Base-by-base conservation (phyloP, 176 grass and related monocot genomes). In the Miscanthus lutarioriparius region DNA sequence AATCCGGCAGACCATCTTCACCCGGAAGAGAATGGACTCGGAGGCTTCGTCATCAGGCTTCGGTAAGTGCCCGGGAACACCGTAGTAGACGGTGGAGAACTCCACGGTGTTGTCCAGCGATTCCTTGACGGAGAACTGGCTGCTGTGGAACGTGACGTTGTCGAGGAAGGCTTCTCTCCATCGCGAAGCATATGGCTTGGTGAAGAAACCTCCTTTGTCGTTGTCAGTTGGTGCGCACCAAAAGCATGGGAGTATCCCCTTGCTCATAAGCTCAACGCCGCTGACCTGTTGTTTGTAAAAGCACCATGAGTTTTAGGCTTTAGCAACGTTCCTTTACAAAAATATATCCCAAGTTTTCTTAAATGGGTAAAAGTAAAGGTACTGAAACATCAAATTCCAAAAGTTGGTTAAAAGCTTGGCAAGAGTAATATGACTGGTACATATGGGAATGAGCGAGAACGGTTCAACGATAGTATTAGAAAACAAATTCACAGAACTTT, bases 211-310 rank as follows among this genome's bases (percentile, higher is more conserved):
- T 45, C 92, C 93, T 26, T 95, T 95, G 91, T 98, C 96, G 6
- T 98, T 98, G 80, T 98, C 91, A n/a, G 89, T 95, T 79, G 90
- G 87, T 78, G 96, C 89, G 4, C 96, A 89, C 89, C 93, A 98
- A 47, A 98, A 91, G 76, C 96, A 94, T 54, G 93, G 96, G 88
- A 93, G 76, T 86, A 94, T 87, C 10, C 96, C 91, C 44, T 95
- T 86, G 75, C 84, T 89, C 76, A 89, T 79, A 76, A 98, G 83
- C 73, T 82, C 88, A 25, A 89, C 65, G 5, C 61, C 43, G 6
- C 90, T 88, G 70, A 90, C 88, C 93, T 98, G 83, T 63, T 11
- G 72, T 88, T 71, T 64, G 80, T 19, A 62, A 0, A 70, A 78
- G 20, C 49, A 61, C 44, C 62, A 3, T 74, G 10, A 77, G 40